Conservation (phyloP, 257 asterid genomes). For the Ilex asprella region DNA sequence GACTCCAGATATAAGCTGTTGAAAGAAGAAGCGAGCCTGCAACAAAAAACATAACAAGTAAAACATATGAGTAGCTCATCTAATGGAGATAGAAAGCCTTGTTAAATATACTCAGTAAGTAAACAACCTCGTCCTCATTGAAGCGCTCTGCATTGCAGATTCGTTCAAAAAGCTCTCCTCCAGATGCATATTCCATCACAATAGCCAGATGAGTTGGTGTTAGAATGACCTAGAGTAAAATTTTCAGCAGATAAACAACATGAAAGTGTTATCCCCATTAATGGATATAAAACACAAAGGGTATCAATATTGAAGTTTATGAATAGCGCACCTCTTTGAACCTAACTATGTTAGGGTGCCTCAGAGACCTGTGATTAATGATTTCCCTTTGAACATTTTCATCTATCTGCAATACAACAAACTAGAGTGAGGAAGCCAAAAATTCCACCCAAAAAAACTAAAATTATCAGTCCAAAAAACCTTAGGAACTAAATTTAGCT, state of each 20-base stretch:
- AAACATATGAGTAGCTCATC: neutral
- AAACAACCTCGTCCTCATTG: slow-evolving; percentile 75
- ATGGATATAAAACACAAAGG: neutral
- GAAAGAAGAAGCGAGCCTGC: slow-evolving; percentile 92
- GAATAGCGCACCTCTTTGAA: slow-evolving; percentile 58
- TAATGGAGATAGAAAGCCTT: neutral
- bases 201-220: slow-evolving; percentile 91
- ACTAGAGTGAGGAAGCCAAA: neutral
- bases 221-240: slow-evolving; percentile 53
- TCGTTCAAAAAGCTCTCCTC: slow-evolving; percentile 87
- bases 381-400: slow-evolving; percentile 86
- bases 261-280: neutral
- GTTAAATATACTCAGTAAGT: slow-evolving; percentile 5
- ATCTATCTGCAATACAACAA: slow-evolving; percentile 56
- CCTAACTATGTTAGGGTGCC: slow-evolving; percentile 82
- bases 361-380: slow-evolving; percentile 78
- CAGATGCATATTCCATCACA: slow-evolving; percentile 94
- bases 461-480: too few relatives aligned
- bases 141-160: slow-evolving; percentile 80
- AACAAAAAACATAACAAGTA: neutral
- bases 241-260: neutral
- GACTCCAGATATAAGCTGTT: slow-evolving; percentile 93
- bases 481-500: too few relatives aligned
- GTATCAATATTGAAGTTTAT: neutral
- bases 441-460: neutral